Evolutionary conservation across 2,329 filamentous ascomycete species (phyloP).

Genomic region (Beauveria caledonica): DNA sequence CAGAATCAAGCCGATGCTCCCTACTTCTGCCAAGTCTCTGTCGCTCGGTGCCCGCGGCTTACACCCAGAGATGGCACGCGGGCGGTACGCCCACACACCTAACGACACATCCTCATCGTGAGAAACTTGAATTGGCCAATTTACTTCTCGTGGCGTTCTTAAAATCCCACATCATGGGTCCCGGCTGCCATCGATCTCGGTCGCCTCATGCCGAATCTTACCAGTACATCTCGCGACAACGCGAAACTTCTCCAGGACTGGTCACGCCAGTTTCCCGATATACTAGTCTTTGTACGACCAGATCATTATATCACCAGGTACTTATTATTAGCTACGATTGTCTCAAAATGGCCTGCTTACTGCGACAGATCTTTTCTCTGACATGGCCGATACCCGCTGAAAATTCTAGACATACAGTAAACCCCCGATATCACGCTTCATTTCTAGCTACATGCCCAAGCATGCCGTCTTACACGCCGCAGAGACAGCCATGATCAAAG

Average conservation of each 20-base stretch:
- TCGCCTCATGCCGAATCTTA: background rate
- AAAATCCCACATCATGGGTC: background rate
- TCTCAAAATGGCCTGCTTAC: background rate
- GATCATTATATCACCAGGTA: background rate
- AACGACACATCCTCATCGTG: background rate
- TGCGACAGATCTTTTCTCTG: background rate
- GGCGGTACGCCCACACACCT: background rate
- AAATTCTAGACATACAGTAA: background rate
- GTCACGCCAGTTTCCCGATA: background rate
- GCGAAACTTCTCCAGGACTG: background rate
- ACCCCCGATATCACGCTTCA: background rate
- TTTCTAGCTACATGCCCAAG: background rate
- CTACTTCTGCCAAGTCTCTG: background rate
- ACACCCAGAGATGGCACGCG: background rate
- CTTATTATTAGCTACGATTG: slow-evolving; percentile 4
- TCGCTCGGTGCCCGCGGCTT: background rate
- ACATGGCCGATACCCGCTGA: background rate
- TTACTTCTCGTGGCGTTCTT: background rate
- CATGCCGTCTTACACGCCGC: background rate
- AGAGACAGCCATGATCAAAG: background rate
- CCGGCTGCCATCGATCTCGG: background rate
- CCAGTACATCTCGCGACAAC: background rate
- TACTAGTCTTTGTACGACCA: too few relatives aligned
- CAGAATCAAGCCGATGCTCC: background rate
- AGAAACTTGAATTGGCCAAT: background rate